These are phyloP conservation scores for Teratosphaeria epicoccoides DNA, from an alignment of 2,329 filamentous ascomycete genomes.

Conservation along the genomic window DNA sequence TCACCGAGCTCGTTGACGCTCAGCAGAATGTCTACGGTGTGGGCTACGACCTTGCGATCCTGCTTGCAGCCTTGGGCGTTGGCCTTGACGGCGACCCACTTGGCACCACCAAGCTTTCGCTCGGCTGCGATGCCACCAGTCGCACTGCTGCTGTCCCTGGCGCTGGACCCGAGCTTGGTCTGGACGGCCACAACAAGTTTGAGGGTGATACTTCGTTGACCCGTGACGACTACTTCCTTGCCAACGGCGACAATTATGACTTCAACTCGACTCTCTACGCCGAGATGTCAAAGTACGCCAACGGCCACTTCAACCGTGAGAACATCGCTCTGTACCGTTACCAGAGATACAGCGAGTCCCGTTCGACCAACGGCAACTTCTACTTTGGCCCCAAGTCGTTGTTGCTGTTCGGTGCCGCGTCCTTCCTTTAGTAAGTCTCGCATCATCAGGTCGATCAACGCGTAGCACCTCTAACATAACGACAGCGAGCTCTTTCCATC, in stretches of 20 bases:
- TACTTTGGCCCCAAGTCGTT: constrained; percentile 29
- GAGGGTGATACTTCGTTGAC: constrained; percentile 28
- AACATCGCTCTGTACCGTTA: constrained; percentile 25
- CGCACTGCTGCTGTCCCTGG: constrained; percentile 26
- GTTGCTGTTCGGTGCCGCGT: constrained; percentile 29
- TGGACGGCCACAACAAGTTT: constrained; percentile 33
- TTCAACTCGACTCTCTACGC: constrained; percentile 29
- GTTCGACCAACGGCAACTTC: constrained; percentile 27
- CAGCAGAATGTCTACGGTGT: constrained; percentile 34
- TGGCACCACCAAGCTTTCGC: constrained; percentile 28
- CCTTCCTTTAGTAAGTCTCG: constrained; percentile 28
- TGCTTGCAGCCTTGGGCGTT: constrained; percentile 29
- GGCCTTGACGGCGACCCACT: constrained; percentile 28
- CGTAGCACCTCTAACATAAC: constrained; percentile 4
- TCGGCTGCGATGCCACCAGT: constrained; percentile 31
- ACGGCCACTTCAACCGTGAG: constrained; percentile 27
- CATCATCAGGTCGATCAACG: constrained; percentile 24
- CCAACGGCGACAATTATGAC: constrained; percentile 25
- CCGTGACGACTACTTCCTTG: constrained; percentile 27
- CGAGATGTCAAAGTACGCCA: constrained; percentile 24
- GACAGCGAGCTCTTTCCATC: constrained; percentile 5
- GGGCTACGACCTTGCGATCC: constrained; percentile 29
- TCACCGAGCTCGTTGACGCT: constrained; percentile 31
- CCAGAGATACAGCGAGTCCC: constrained; percentile 29
- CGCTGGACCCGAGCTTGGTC: constrained; percentile 23